Conservation (phyloP, 164 flowering plant genomes). For the Hamamelis virginiana region DNA sequence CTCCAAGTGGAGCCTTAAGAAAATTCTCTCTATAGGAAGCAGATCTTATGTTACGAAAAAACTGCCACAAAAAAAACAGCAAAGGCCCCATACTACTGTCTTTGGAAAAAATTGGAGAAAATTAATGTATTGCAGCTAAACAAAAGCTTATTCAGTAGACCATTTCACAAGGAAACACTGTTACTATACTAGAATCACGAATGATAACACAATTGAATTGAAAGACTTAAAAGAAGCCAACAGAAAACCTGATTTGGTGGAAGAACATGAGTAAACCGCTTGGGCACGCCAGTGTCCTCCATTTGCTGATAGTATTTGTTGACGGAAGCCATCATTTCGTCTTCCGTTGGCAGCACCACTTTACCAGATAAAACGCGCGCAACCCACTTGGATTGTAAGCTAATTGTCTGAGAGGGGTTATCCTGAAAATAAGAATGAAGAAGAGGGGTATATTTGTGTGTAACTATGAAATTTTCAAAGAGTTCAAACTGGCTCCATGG, state of each 20-base stretch:
- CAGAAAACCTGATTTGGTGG: not conserved
- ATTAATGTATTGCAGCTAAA: too few relatives aligned
- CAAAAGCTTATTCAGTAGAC: not conserved
- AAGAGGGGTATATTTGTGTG: too few relatives aligned
- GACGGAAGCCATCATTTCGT: slow-evolving; percentile 5
- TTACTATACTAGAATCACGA: not conserved
- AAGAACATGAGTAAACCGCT: slow-evolving; percentile 7
- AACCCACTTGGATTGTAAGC: slow-evolving; percentile 21
- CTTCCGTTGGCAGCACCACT: slow-evolving; percentile 7
- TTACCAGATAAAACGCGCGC: slow-evolving; percentile 15
- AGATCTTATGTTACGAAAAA: too few relatives aligned
- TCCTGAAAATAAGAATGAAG: not conserved
- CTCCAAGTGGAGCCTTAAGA: too few relatives aligned
- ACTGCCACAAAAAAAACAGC: too few relatives aligned
- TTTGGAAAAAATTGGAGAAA: too few relatives aligned
- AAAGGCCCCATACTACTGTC: too few relatives aligned
- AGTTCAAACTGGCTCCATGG: too few relatives aligned
- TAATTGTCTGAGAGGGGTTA: not conserved
- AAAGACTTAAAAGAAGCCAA: not conserved
- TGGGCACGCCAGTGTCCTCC: slow-evolving; percentile 14
- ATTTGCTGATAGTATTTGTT: slow-evolving; percentile 2
- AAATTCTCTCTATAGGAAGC: too few relatives aligned
- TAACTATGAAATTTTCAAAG: too few relatives aligned
- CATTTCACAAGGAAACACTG: not conserved
- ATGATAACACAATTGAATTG: not conserved